These are phyloP conservation scores for Rhizopus stolonifer DNA, from an alignment of 371 early-diverging fungal genomes.

Conservation along the genomic window DNA sequence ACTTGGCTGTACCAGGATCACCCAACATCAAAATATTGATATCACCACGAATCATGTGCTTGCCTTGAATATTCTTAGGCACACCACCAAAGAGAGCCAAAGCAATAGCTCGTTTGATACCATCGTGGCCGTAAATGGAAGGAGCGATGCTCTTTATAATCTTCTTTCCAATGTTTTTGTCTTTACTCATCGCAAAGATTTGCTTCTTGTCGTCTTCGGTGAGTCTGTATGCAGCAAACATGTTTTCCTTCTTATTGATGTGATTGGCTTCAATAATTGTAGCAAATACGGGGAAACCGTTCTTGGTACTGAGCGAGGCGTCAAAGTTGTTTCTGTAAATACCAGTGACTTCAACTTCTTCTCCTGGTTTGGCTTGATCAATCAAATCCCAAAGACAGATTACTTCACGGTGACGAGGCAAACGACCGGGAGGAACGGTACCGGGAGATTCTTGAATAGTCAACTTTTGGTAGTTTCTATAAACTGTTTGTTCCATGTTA, in stretches of 20 bases:
- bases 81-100: slow-evolving; percentile 98
- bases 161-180: slow-evolving; percentile 80
- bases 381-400: slow-evolving; percentile 97
- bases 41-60: slow-evolving; percentile 97
- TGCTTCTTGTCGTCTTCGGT: slow-evolving; percentile 92
- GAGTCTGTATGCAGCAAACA: slow-evolving; percentile 79
- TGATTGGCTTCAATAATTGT: slow-evolving; percentile 97
- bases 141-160: slow-evolving; percentile 98
- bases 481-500: slow-evolving; percentile 93
- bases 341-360: slow-evolving; percentile 98
- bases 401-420: slow-evolving; percentile 96
- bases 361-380: slow-evolving; percentile 97
- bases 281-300: slow-evolving; percentile 98
- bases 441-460: slow-evolving; percentile 99
- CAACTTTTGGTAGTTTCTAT: slow-evolving; percentile 98
- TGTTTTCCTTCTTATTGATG: slow-evolving; percentile 86
- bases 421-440: slow-evolving; percentile 95
- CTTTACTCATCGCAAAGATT: slow-evolving; percentile 78
- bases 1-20: slow-evolving; percentile 99
- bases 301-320: slow-evolving; percentile 85
- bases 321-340: slow-evolving; percentile 97
- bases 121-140: slow-evolving; percentile 98
- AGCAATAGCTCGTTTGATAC: slow-evolving; percentile 96
- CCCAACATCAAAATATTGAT: slow-evolving; percentile 99
- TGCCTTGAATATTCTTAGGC: slow-evolving; percentile 89